Base-by-base conservation (phyloP, 192 early-diverging fungal species). In the Thoreauomyces humboldtii region DNA sequence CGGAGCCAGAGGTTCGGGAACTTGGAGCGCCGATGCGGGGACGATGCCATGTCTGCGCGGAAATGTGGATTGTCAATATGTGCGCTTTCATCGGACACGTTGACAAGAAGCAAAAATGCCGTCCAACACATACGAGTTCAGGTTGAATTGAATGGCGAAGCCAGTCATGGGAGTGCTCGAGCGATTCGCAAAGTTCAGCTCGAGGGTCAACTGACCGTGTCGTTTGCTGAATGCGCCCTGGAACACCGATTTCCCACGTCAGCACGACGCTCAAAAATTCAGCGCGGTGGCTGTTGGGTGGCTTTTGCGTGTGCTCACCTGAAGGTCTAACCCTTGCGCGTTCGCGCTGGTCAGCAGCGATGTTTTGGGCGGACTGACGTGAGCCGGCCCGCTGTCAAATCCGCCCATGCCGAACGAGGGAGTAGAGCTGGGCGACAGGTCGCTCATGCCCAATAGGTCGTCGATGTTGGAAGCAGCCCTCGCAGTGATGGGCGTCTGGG, bases 71-170 rank as follows among this genome's bases (percentile, higher is more conserved):
- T n/a, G n/a, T n/a, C n/a, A n/a, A n/a, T n/a, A n/a, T n/a, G n/a
- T n/a, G n/a, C n/a, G n/a, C 19, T 22, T 1, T 25, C 71, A 69
- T 59, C 0, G 36, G 41, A 71, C 21, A 69, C 66, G 29, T n/a
- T 17, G 2, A 15, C 24, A 6, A 29, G 60, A 9, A 14, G 41
- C 41, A 11, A 1, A 0, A 1, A 17, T 7, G 4, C 66, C 6
- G 32, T 7, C 15, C 41, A 25, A 3, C 4, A 69, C 47, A 51
- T 67, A 80, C 65, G 67, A 68, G 63, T 85, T 85, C 7, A 71
- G 61, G 61, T 85, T 85, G 51, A 85, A 85, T 51, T 85, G 80
- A 32, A 85, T 83, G 7, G 83, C 83, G 67, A 85, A 84, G 28
- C 82, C 83, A 21, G 63, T 59, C 58, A 85, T 61, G 12, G 73